Evolutionary conservation across 1,284 basidiomycete genomes (phyloP).

Genomic region (Rhodotorula mucilaginosa): DNA sequence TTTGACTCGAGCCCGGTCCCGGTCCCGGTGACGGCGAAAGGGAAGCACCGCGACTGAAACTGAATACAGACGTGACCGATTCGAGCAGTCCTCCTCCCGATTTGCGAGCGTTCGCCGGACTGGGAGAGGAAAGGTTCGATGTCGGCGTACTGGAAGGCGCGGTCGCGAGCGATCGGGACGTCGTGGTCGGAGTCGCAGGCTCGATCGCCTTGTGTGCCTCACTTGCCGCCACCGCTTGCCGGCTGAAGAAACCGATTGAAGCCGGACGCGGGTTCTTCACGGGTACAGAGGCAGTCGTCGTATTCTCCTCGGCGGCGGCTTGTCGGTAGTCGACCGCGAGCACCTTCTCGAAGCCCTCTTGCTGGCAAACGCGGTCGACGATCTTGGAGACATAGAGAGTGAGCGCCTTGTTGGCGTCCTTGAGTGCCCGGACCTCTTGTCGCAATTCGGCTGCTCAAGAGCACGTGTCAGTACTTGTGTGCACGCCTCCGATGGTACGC

Average conservation of each 20-base stretch:
- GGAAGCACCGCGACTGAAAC: neutral
- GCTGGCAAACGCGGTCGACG: slow-evolving; percentile 44
- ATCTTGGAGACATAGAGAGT: slow-evolving; percentile 45
- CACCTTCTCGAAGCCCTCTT: slow-evolving; percentile 46
- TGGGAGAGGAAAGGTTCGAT: neutral
- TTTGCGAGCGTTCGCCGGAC: slow-evolving; percentile 6
- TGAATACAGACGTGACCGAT: slow-evolving; percentile 20
- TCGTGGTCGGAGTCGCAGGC: slow-evolving; percentile 3
- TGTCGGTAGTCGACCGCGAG: slow-evolving; percentile 42
- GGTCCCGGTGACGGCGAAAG: neutral
- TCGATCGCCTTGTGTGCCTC: neutral
- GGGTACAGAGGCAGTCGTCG: neutral
- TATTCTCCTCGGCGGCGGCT: slow-evolving; percentile 12
- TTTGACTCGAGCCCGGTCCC: neutral
- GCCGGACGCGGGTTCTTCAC: slow-evolving; percentile 18
- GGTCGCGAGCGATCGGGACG: neutral
- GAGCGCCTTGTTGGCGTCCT: slow-evolving; percentile 44
- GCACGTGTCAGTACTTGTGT: neutral
- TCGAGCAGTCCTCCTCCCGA: slow-evolving; percentile 24
- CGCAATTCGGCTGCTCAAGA: slow-evolving; percentile 17
- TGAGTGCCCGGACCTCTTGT: slow-evolving; percentile 38
- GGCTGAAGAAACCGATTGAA: slow-evolving; percentile 15
- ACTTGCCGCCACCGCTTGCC: too few relatives aligned
- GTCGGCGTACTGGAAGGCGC: neutral
- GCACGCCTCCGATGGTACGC: too few relatives aligned